These are phyloP conservation scores for Cairneyella variabilis DNA, from an alignment of 495 filamentous ascomycete species.

Conservation along the genomic window DNA sequence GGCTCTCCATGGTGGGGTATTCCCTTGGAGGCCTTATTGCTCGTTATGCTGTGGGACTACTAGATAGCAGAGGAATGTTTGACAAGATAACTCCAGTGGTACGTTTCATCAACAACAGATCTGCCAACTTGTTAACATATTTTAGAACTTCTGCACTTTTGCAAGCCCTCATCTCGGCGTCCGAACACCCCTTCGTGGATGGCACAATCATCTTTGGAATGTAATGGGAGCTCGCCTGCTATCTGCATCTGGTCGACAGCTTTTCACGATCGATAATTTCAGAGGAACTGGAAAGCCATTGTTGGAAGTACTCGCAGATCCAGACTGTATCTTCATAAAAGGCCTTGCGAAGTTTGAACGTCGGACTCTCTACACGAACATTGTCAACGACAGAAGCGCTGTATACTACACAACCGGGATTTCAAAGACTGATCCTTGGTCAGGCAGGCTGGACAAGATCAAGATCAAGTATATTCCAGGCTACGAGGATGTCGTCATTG, in stretches of 20 bases:
- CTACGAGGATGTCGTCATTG: slow-evolving; percentile 73
- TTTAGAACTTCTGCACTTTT: slow-evolving; percentile 87
- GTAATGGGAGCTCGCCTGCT: slow-evolving; percentile 71
- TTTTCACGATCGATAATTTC: slow-evolving; percentile 85
- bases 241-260: slow-evolving; percentile 76
- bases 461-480: slow-evolving; percentile 68
- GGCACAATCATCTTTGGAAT: slow-evolving; percentile 67
- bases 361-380: slow-evolving; percentile 75
- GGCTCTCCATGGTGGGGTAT: slow-evolving; percentile 85
- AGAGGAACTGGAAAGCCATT: slow-evolving; percentile 75
- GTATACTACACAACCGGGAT: slow-evolving; percentile 80
- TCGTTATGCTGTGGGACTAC: slow-evolving; percentile 80
- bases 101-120: neutral
- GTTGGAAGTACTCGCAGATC: slow-evolving; percentile 77
- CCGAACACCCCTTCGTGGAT: slow-evolving; percentile 65
- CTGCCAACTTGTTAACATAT: neutral
- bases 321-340: slow-evolving; percentile 78
- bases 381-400: slow-evolving; percentile 76
- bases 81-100: slow-evolving; percentile 75
- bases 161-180: slow-evolving; percentile 88
- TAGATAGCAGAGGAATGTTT: slow-evolving; percentile 75
- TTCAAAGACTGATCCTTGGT: slow-evolving; percentile 69
- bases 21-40: slow-evolving; percentile 85
- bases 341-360: slow-evolving; percentile 71
- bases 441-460: slow-evolving; percentile 52